Percentiles rank a stretch among this genome's conserved stretches.
Evolutionary conservation across 345 rosid genomes (phyloP).

Genomic region (Salix caprea): DNA sequence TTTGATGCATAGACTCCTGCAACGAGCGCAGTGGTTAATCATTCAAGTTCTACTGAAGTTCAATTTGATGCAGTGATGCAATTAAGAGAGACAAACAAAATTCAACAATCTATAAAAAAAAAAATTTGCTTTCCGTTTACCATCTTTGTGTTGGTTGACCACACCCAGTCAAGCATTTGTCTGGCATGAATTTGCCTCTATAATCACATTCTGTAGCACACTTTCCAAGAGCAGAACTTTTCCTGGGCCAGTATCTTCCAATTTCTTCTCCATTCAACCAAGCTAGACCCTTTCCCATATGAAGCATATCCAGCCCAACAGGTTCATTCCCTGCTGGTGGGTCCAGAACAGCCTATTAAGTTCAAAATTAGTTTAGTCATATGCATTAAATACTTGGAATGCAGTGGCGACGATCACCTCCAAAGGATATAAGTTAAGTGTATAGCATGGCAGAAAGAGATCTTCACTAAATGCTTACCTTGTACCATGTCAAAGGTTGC

Average conservation of each 20-base stretch:
- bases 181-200: constrained; percentile 71
- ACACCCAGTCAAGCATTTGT: constrained; percentile 82
- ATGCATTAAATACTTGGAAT: neutral
- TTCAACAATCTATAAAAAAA: neutral
- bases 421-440: neutral
- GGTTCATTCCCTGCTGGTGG: constrained; percentile 84
- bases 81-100: neutral
- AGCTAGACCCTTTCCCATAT: constrained; percentile 94
- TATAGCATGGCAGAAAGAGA: neutral
- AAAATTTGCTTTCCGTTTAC: constrained; percentile 34
- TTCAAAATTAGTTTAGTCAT: neutral
- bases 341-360: constrained; percentile 60
- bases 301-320: constrained; percentile 76
- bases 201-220: constrained; percentile 73
- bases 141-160: constrained; percentile 94
- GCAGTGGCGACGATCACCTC: neutral
- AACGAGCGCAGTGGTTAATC: neutral
- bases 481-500: constrained; percentile 89
- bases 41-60: neutral
- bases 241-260: constrained; percentile 83
- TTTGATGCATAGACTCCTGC: neutral
- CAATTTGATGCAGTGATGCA: neutral
- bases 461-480: constrained; percentile 40
- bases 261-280: constrained; percentile 98
- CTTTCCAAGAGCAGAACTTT: constrained; percentile 37